Conservation (phyloP, 352 stramenopile species). For the Peronosclerospora sorghi region DNA sequence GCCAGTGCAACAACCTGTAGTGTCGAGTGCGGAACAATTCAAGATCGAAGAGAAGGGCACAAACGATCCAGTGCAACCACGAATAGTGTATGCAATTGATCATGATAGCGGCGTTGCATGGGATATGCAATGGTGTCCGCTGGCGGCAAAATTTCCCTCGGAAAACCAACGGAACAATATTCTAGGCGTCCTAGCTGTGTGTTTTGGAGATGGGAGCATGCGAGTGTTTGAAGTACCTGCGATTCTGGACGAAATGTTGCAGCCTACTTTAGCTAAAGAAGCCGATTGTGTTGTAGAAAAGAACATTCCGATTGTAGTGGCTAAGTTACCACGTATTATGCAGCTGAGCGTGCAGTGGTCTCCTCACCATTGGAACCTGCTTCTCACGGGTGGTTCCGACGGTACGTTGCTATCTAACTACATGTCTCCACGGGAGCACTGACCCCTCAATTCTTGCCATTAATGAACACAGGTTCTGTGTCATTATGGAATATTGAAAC, state of each 20-base stretch:
- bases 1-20: conserved; percentile 20
- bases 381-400: conserved; percentile 75
- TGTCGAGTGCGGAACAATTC: not conserved
- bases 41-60: not conserved
- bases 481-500: conserved; percentile 67
- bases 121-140: conserved; percentile 70
- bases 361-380: conserved; percentile 46
- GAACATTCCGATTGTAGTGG: conserved; percentile 33
- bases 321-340: conserved; percentile 32
- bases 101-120: conserved; percentile 66
- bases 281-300: conserved; percentile 27
- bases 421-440: not conserved
- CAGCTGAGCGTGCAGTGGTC: conserved; percentile 72
- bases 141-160: conserved; percentile 32
- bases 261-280: conserved; percentile 5
- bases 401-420: conserved; percentile 19
- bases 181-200: conserved; percentile 54
- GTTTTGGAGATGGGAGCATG: conserved; percentile 67
- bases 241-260: conserved; percentile 28
- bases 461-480: conserved; percentile 37
- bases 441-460: conserved; percentile 2
- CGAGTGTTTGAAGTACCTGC: conserved; percentile 55
- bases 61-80: conserved; percentile 20
- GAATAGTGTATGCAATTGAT: conserved; percentile 65
- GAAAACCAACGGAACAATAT: conserved; percentile 10